These are phyloP conservation scores for Pestalotiopsis sp. DNA, from an alignment of 2,329 filamentous ascomycete species.

Conservation along the genomic window DNA sequence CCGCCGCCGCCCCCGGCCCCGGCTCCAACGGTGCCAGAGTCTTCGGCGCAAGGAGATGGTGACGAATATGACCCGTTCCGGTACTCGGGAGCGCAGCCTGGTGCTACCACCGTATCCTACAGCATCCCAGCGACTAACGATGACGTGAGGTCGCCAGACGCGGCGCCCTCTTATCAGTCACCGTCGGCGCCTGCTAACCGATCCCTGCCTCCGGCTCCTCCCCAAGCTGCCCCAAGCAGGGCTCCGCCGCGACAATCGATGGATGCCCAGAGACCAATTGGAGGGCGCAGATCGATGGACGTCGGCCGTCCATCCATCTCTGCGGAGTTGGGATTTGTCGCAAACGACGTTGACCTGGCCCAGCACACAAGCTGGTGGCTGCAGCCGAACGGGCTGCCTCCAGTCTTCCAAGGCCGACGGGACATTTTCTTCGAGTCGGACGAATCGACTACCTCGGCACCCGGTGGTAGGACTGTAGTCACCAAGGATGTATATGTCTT, in stretches of 20 bases:
- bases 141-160: slow-evolving; percentile 47
- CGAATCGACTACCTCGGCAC: slow-evolving; percentile 69
- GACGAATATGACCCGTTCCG: slow-evolving; percentile 73
- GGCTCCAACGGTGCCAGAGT: slow-evolving; percentile 17
- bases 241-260: slow-evolving; percentile 57
- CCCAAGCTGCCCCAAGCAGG: slow-evolving; percentile 31
- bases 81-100: slow-evolving; percentile 42
- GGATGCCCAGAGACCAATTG: slow-evolving; percentile 58
- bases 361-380: slow-evolving; percentile 83
- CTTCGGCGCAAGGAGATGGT: slow-evolving; percentile 39
- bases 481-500: slow-evolving; percentile 85
- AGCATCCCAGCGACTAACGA: slow-evolving; percentile 44
- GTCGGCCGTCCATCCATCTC: slow-evolving; percentile 64
- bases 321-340: slow-evolving; percentile 78
- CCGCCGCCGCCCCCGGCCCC: slow-evolving; percentile 47
- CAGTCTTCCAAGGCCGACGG: slow-evolving; percentile 76
- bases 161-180: slow-evolving; percentile 43
- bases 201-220: slow-evolving; percentile 39
- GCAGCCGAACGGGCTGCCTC: slow-evolving; percentile 75
- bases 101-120: slow-evolving; percentile 29
- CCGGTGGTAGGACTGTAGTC: slow-evolving; percentile 68
- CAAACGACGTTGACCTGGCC: slow-evolving; percentile 80
- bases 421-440: slow-evolving; percentile 84
- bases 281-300: slow-evolving; percentile 69
- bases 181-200: slow-evolving; percentile 48